phyloP scores from a whole-genome alignment of 768 basidiomycete species.

The Mrakia frigida region DNA sequence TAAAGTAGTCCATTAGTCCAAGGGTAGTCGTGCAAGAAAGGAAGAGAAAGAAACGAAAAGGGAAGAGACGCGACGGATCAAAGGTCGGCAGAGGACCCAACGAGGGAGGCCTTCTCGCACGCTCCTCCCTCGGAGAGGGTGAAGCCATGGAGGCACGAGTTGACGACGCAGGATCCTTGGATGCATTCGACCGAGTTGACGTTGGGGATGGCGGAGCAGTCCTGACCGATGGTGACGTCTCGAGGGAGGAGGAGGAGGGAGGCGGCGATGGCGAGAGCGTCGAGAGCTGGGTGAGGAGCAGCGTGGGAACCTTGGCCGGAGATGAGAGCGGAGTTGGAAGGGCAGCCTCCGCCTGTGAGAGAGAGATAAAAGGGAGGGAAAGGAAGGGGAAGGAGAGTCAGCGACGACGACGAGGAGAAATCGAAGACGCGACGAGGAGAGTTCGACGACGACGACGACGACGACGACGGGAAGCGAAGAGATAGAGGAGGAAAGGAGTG shows the following conservation, averaged over 20 bases:
- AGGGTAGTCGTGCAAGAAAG: too few relatives aligned
- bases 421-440: background rate
- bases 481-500: background rate
- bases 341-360: conserved; percentile 14
- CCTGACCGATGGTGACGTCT: conserved; percentile 4
- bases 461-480: background rate
- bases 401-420: background rate
- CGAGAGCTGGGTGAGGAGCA: conserved; percentile 2
- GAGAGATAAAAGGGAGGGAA: background rate
- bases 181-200: conserved; percentile 14
- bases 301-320: background rate
- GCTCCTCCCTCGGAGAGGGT: too few relatives aligned
- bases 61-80: too few relatives aligned
- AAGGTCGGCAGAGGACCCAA: too few relatives aligned
- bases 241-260: background rate
- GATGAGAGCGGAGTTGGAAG: background rate
- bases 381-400: background rate
- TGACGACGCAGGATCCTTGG: conserved; percentile 11
- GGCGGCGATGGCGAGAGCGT: conserved; percentile 1
- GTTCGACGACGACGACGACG: background rate
- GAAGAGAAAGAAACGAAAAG: too few relatives aligned
- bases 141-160: conserved; percentile 5
- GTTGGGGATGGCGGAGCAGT: conserved; percentile 28
- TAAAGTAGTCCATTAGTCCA: too few relatives aligned
- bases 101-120: too few relatives aligned